phyloP scores from a whole-genome alignment of 2,329 filamentous ascomycete genomes.

The Cephalotrichum gorgonifer region DNA sequence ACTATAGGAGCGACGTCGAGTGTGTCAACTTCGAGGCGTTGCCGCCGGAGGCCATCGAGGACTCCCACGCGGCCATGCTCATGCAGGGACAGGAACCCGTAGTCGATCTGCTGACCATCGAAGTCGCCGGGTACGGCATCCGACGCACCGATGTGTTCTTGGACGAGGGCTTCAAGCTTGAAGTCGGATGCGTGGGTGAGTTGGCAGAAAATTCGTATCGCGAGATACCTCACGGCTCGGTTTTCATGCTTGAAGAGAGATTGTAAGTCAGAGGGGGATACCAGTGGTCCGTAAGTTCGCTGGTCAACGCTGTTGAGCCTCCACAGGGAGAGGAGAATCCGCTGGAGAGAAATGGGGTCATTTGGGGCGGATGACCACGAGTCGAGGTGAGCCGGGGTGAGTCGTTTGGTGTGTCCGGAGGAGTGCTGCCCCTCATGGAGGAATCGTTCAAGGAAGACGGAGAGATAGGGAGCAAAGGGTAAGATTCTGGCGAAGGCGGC shows the following conservation, averaged over 20 bases:
- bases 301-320: constrained; percentile 71
- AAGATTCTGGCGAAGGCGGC: constrained; percentile 70
- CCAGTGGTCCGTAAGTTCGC: constrained; percentile 51
- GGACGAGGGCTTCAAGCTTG: constrained; percentile 62
- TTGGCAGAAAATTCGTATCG: constrained; percentile 70
- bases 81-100: constrained; percentile 56
- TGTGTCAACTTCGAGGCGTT: constrained; percentile 8
- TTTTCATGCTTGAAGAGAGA: constrained; percentile 52
- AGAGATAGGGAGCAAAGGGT: constrained; percentile 72
- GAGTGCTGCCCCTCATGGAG: constrained; percentile 7
- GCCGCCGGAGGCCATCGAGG: constrained; percentile 5
- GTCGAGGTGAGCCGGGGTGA: neutral
- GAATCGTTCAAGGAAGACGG: constrained; percentile 54
- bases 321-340: constrained; percentile 58
- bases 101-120: constrained; percentile 70
- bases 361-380: constrained; percentile 11
- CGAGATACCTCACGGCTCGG: constrained; percentile 63
- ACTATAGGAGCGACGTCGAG: constrained; percentile 12
- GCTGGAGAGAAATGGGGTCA: constrained; percentile 15
- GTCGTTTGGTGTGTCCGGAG: neutral
- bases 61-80: constrained; percentile 42
- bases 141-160: constrained; percentile 49
- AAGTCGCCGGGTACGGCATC: constrained; percentile 57
- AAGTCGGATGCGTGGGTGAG: constrained; percentile 71
- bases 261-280: constrained; percentile 59